Evolutionary conservation across 352 stramenopile species (phyloP), one percentile per base, ranked within the genome.

Genomic region (Blastocystis sp.): DNA sequence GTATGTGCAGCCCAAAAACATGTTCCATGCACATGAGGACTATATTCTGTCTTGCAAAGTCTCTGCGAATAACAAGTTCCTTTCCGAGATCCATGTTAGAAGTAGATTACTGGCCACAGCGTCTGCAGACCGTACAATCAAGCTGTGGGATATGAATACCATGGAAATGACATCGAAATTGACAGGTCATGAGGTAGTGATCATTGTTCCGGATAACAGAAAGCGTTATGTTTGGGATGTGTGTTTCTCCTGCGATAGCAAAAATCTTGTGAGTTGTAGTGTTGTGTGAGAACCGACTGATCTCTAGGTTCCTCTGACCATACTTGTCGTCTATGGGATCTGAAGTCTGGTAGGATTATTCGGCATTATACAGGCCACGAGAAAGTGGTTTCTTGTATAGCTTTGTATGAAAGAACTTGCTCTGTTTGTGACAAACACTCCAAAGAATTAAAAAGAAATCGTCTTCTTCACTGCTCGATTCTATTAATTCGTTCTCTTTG

Each of bases 341-440:
- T 88, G 18, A 63, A 62, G 41, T 77, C 77, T 7, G 77, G 62
- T 18, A 47, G 66, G 23, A 77, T 79, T n/a, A 41, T 88, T 54
- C 77, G 77, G 0, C 77, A 88, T 43, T 88, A 88, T 43, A 79
- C 66, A n/a, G 77, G 77, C 61, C 77, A 88, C 53, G 77, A 88
- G 47, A 88, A 88, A 54, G 56, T 76, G 15, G 62, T 88, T 37
- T 34, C 37, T n/a, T 88, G 62, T 29, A 47, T 88, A 23, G 73
- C 73, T 3, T 45, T 84, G 23, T 84, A 84, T 45, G 73, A 84
- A 29, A 50, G 73, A 39, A 56, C 68, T 9, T 84, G 13, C 11
- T 66, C 5, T 45, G 53, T 84, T 84, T 84, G 73, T 69, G 54
- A 66, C 50, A 84, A 84, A 84, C 73, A 84, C 56, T 20, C n/a